Base-by-base conservation (phyloP, 2,329 filamentous ascomycete species). In the Apiospora arundinis region DNA sequence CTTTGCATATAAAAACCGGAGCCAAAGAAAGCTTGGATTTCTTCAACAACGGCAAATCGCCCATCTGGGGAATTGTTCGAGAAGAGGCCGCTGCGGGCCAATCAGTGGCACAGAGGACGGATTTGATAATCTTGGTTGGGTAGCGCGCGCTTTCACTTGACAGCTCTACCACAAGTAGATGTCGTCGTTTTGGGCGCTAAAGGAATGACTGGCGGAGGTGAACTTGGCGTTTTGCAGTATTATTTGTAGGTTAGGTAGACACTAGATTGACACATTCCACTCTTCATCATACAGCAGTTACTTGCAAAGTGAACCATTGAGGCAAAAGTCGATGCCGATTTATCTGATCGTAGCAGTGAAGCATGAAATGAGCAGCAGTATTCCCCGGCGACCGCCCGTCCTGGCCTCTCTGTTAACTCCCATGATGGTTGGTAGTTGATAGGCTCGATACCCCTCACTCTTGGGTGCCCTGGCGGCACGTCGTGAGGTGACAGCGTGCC, bases 61-160 rank as follows among this genome's bases (percentile, higher is more conserved):
- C 52, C 52, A 60, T 37, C 52, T 11, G 52, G 25, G 56, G 56
- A 40, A 63, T 12, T 63, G 56, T 63, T 63, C 56, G 56, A 63
- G 56, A 63, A 40, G 56, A 63, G 18, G 56, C 18, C 18, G 18
- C 28, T 40, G 5, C 56, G 21, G 32, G 21, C 56, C 32, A 63
- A 63, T 40, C 56, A 40, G 32, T 37, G 4, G 28, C 32, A 63
- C 21, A n/a, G 32, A 1, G 18, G 21, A 14, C 32, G 21, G 32
- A 14, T 40, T 40, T 14, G 37, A 18, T 49, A 42, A 42, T n/a
- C 16, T 21, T 66, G 67, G 52, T 71, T 71, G 70, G 70, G 48
- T 71, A 67, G 66, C 70, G 70, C 70, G 70, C 66, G 70, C 70
- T 45, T 68, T 70, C 48, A 32, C 12, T 40, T 40, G 56, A 40